These are phyloP conservation scores for Gossypium anomalum DNA, from an alignment of 345 rosid genomes.

Conservation along the genomic window DNA sequence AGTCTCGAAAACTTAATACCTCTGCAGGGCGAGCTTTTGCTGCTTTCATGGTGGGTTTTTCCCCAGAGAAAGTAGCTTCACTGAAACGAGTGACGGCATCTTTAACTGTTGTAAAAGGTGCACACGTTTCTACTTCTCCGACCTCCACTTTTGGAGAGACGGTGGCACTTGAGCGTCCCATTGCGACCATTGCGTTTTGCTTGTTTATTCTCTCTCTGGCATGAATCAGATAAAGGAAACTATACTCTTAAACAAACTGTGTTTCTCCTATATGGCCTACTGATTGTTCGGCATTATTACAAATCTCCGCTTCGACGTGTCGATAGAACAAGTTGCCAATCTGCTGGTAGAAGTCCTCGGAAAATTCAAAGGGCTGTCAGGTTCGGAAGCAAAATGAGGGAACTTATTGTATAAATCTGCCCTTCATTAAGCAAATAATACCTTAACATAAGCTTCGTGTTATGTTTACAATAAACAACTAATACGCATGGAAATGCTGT, in stretches of 20 bases:
- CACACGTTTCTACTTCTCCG: constrained; percentile 95
- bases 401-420: no score
- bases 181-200: constrained; percentile 55
- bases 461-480: no score
- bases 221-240: not conserved
- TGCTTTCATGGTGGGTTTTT: constrained; percentile 61
- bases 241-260: not conserved
- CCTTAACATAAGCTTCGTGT: not conserved
- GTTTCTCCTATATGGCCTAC: not conserved
- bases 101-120: constrained; percentile 93
- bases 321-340: no score
- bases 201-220: not conserved
- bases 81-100: constrained; percentile 89
- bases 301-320: not conserved
- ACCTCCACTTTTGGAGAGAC: constrained; percentile 69
- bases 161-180: constrained; percentile 42
- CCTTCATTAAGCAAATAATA: not conserved
- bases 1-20: constrained; percentile 33
- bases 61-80: constrained; percentile 84
- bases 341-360: not conserved
- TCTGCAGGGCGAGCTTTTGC: constrained; percentile 62
- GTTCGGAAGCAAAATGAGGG: no score
- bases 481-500: no score
- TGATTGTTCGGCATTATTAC: not conserved
- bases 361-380: not conserved